Base-by-base conservation (phyloP, 2,329 filamentous ascomycete species). In the Verticillium isaacii region DNA sequence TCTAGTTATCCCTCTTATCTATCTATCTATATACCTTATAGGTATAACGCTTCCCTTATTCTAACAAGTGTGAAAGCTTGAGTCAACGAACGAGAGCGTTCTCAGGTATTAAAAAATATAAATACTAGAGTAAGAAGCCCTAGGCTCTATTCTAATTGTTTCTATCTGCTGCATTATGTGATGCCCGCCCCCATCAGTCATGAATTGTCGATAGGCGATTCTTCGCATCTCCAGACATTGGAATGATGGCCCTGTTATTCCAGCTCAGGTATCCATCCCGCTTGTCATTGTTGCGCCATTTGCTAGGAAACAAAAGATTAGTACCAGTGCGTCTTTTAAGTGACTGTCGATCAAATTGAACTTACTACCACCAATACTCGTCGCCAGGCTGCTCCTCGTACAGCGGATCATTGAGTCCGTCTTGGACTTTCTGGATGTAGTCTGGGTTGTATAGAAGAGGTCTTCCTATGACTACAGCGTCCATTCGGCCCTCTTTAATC, bases 301-400 rank as follows among this genome's bases (percentile, higher is more conserved):
- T 56, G 32, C 50, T 55, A 11, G 3, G 7, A 32, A 9, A 9
- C 1, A 14, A 3, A 11, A 29, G 1, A 11, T 36, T 36, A 36
- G 34, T 14, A 36, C 9, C 14, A 1, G 14, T 11, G 34, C n/a
- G n/a, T n/a, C n/a, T 11, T 14, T 5, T 1, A 14, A 4, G 7
- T 4, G 1, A 29, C 7, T 23, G 15, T 14, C n/a, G 17, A 36
- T 9, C 34, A 36, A 14, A 7, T 14, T 50, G 41, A 55, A 55
- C 50, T 29, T 55, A 55, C 50, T 56, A 56, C 55, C 55, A 56
- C 55, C 55, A 56, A n/a, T 34, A 56, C 32, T 56, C 55, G 15
- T 56, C 55, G 8, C 55, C 55, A 5, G 55, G 17, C 55, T 56
- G 55, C 32, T 56, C 55, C 32, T 56, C 55, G 12, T 56, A 56